A percentile compares a stretch with the other conserved stretches of the same genome.
These are phyloP conservation scores for Lithospermum erythrorhizon DNA, from an alignment of 257 asterid species.

Conservation along the genomic window DNA sequence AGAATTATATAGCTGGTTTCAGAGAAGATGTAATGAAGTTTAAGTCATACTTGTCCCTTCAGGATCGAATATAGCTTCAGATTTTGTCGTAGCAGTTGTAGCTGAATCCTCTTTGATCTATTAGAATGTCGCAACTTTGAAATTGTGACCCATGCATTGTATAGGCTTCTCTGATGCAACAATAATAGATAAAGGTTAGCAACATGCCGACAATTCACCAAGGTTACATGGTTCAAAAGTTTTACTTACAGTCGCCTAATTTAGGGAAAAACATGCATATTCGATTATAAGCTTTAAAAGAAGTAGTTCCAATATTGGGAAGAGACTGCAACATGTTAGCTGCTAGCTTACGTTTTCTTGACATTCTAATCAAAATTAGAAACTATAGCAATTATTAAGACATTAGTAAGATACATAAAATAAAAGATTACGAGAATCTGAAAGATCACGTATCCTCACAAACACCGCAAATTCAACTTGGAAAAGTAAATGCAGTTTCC, in stretches of 20 bases:
- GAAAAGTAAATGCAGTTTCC: neutral
- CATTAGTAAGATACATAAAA: neutral
- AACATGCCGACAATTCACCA: neutral
- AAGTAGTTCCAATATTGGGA: neutral
- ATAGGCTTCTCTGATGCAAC: conserved; percentile 55
- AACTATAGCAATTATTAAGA: neutral
- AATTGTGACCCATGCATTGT: conserved; percentile 58
- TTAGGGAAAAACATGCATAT: no score
- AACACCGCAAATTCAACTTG: neutral
- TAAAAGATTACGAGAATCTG: neutral
- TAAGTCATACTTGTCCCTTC: conserved; percentile 51
- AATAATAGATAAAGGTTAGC: conserved; percentile 9
- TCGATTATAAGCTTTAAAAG: neutral
- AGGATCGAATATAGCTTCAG: conserved; percentile 54
- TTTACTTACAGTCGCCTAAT: no score
- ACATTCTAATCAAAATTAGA: neutral
- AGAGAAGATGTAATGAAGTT: no score
- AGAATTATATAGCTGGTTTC: neutral
- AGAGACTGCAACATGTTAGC: neutral
- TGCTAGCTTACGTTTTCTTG: no score
- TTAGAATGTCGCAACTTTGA: conserved; percentile 54
- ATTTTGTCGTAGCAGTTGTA: conserved; percentile 42
- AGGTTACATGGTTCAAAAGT: neutral
- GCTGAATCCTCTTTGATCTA: conserved; percentile 46
- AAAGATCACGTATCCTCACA: neutral